Evolutionary conservation across 2,329 filamentous ascomycete genomes (phyloP).

Genomic region (Trichoderma sp.): DNA sequence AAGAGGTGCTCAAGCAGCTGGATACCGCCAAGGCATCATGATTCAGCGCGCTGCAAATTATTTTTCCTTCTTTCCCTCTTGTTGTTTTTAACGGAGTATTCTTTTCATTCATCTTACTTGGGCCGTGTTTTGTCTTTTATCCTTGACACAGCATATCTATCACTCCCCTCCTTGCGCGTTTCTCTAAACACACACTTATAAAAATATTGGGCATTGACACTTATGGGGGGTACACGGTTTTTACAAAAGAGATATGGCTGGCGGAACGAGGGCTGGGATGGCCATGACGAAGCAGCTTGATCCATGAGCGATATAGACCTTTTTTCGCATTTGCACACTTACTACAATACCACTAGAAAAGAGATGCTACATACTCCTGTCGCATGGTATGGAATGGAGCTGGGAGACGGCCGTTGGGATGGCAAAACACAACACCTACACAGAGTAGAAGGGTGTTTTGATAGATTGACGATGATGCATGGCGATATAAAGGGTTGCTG

Average conservation of each 20-base stretch:
- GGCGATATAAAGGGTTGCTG: not conserved
- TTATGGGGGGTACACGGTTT: not conserved
- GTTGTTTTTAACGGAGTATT: not conserved
- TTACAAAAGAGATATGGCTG: constrained; percentile 3
- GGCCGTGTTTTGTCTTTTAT: not conserved
- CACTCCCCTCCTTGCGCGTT: not conserved
- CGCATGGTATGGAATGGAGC: not conserved
- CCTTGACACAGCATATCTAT: not conserved
- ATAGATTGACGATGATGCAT: constrained; percentile 8
- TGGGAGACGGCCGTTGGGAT: not conserved
- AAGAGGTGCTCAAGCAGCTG: constrained; percentile 62
- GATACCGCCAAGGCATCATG: constrained; percentile 46
- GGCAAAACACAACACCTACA: not conserved
- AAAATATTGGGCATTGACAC: not conserved
- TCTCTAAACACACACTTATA: not conserved
- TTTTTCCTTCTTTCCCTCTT: not conserved
- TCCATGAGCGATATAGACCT: constrained; percentile 13
- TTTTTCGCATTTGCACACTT: not conserved
- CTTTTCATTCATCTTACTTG: not conserved
- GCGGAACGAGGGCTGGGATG: not conserved
- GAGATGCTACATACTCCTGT: not conserved
- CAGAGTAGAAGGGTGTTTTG: not conserved
- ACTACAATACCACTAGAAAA: constrained; percentile 8
- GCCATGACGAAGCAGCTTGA: not conserved
- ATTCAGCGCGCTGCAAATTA: not conserved